Base-by-base conservation (phyloP, 306 rosid genomes). In the Dryas drummondii region DNA sequence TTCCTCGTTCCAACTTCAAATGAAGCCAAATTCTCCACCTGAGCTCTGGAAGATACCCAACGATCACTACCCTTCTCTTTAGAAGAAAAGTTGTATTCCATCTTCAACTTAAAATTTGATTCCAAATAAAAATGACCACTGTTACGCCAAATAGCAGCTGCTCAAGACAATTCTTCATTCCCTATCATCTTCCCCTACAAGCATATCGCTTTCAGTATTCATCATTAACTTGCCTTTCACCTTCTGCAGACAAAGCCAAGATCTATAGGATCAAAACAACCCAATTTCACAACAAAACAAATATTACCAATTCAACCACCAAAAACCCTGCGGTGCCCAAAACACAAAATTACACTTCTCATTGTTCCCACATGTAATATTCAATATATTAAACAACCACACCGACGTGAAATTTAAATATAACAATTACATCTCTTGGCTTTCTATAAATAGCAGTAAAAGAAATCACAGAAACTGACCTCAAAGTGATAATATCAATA, bases 61-160 rank as follows among this genome's bases (percentile, higher is more conserved):
- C 70, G 76, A 46, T 85, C 87, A 60, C 63, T 68, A 45, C 74
- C 90, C 69, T 81, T 67, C 56, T 65, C 91, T 51, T 78, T 82
- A 2, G 88, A 57, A 4, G 78, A 59, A 79, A 81, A 76, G 17
- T 88, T 90, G 82, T 79, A 55, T 45, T 87, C 91, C 97, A 89
- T 83, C 75, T 83, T 73, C 64, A 15, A 70, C 51, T 78, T 55
- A 79, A 78, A 62, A 66, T 10, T 15, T 71, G 72, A 68, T 60
- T 44, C 72, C 17, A 45, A 75, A 59, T 44, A 56, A 37, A 76
- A 78, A 16, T 17, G 32, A 32, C 71, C 48, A 78, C 15, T 50
- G 70, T 44, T 49, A 81, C 74, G 51, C 66, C 81, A 64, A 81
- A 19, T 56, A 66, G 57, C 37, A 67, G 56, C 66, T 45, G 49